A percentile compares a stretch with the other conserved stretches of the same genome.
Evolutionary conservation across 768 basidiomycete species (phyloP).

Genomic region (Hydnomerulius pinastri): DNA sequence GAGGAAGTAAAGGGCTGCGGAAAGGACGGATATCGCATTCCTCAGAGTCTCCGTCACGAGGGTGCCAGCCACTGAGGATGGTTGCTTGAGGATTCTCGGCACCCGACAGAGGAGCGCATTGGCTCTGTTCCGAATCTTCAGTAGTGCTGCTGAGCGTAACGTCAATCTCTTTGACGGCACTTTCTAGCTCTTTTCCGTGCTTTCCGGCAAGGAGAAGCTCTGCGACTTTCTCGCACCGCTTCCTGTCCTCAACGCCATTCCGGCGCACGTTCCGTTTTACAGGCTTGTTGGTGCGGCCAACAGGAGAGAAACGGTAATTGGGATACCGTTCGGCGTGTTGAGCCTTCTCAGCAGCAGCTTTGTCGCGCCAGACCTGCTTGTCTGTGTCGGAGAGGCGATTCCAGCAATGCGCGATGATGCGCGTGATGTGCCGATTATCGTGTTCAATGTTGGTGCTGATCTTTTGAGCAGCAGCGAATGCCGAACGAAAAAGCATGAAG

Average conservation of each 20-base stretch:
- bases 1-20: constrained; percentile 33
- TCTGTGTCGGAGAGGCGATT: constrained; percentile 50
- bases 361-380: constrained; percentile 51
- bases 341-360: constrained; percentile 52
- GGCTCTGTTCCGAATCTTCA: neutral
- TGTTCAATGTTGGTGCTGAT: constrained; percentile 50
- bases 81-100: neutral
- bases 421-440: constrained; percentile 60
- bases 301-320: constrained; percentile 55
- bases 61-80: neutral
- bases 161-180: constrained; percentile 42
- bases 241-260: constrained; percentile 48
- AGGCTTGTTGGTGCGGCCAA: constrained; percentile 43
- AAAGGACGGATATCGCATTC: constrained; percentile 21
- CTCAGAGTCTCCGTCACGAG: constrained; percentile 1
- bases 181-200: constrained; percentile 47
- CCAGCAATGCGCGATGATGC: constrained; percentile 58
- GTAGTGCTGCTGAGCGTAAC: neutral
- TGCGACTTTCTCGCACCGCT: constrained; percentile 52
- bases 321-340: constrained; percentile 52
- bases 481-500: constrained; percentile 62
- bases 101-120: neutral
- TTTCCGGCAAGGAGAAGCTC: constrained; percentile 53
- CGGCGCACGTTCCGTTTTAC: constrained; percentile 54
- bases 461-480: constrained; percentile 55